Percentiles rank a stretch among this genome's conserved stretches.
These are phyloP conservation scores for Cymodocea nodosa DNA, from an alignment of 116 monocot species.

Conservation along the genomic window DNA sequence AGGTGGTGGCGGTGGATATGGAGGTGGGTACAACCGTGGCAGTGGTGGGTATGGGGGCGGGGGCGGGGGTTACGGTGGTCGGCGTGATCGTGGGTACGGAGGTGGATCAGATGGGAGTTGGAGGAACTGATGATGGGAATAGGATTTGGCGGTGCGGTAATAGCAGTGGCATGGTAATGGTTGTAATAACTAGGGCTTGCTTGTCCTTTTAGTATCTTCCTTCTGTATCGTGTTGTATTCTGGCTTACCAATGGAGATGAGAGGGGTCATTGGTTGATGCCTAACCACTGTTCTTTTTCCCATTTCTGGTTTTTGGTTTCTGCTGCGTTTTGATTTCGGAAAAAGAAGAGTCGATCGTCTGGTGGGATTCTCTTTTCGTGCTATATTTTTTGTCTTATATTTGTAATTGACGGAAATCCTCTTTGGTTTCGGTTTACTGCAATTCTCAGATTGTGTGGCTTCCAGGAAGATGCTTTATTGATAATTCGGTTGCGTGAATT, in stretches of 20 bases:
- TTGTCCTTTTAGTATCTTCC: background rate
- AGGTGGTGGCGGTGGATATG: conserved; percentile 12
- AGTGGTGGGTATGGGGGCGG: conserved; percentile 2
- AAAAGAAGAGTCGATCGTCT: no score
- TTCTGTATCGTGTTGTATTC: no score
- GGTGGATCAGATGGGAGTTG: conserved; percentile 27
- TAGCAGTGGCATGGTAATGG: no score
- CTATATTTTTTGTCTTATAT: no score
- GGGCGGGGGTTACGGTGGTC: conserved; percentile 6
- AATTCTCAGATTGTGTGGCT: no score
- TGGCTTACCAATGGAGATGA: no score
- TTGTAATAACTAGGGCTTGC: background rate
- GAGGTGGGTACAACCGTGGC: conserved; percentile 18
- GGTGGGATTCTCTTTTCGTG: no score
- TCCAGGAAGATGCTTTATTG: no score
- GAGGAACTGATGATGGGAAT: conserved; percentile 21
- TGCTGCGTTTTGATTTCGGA: background rate
- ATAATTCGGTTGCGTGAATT: no score
- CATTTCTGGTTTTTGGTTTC: background rate
- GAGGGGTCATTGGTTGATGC: background rate
- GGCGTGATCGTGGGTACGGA: conserved; percentile 5
- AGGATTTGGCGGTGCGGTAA: background rate
- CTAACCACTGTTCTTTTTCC: background rate
- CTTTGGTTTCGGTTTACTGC: no score
- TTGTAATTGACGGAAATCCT: no score